Evolutionary conservation across 1,284 basidiomycete species (phyloP).

Genomic region (Xerocomus amazonicus): DNA sequence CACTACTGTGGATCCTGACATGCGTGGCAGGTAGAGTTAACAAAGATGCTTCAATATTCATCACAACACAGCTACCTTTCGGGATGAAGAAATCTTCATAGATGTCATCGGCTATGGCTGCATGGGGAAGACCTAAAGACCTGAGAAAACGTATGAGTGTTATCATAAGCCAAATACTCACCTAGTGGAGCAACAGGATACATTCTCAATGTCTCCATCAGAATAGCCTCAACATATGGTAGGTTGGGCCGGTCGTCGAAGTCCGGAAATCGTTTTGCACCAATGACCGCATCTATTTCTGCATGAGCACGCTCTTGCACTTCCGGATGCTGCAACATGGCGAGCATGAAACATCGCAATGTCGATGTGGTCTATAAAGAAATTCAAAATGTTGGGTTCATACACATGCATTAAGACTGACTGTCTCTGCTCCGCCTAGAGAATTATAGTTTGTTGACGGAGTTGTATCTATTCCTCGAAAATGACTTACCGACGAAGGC

Average conservation of each 20-base stretch:
- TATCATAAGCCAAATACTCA: background rate
- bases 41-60: background rate
- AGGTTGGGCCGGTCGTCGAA: background rate
- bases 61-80: no score
- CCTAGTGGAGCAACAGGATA: background rate
- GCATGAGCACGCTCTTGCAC: constrained; percentile 41
- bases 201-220: background rate
- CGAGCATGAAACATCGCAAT: constrained; percentile 43
- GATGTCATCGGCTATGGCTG: no score
- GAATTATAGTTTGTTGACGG: background rate
- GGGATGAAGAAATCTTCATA: no score
- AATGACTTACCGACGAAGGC: constrained; percentile 24
- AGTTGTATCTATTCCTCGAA: background rate
- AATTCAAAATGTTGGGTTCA: background rate
- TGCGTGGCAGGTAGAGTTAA: background rate
- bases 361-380: constrained; percentile 40
- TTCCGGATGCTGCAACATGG: constrained; percentile 46
- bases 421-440: constrained; percentile 24
- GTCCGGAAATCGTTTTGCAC: background rate
- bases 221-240: background rate
- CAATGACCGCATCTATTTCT: constrained; percentile 39
- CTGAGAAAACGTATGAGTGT: background rate
- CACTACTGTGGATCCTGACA: background rate
- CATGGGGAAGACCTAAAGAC: background rate
- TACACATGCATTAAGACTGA: constrained; percentile 3